phyloP scores from a whole-genome alignment of 495 filamentous ascomycete genomes.

The Sordaria brevicollis region DNA sequence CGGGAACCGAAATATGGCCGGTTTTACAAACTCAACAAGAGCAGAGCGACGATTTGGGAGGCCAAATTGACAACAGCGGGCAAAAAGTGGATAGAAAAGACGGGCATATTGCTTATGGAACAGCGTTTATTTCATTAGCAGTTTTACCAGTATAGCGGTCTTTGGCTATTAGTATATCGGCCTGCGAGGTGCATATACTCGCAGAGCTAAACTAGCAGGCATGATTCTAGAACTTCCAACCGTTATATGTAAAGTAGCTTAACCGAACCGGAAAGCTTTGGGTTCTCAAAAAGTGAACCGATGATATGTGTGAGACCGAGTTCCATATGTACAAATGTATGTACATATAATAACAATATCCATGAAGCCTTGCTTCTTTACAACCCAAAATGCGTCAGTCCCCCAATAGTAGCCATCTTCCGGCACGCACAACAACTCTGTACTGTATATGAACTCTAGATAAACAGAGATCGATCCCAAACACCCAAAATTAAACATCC shows the following conservation, averaged over 20 bases:
- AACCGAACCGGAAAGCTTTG: not conserved
- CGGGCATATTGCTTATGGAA: not conserved
- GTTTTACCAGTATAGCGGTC: not conserved
- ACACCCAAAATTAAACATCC: not conserved
- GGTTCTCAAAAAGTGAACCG: not conserved
- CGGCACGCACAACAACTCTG: not conserved
- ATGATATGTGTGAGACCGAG: not conserved
- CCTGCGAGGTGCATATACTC: not conserved
- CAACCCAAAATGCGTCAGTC: not conserved
- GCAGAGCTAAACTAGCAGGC: not conserved
- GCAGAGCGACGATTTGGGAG: no score
- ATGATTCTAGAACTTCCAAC: not conserved
- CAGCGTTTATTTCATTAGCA: not conserved
- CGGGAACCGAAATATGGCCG: no score
- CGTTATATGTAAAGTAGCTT: not conserved
- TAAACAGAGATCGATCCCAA: not conserved
- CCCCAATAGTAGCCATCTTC: not conserved
- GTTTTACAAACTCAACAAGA: no score
- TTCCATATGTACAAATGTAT: not conserved
- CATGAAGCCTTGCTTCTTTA: not conserved
- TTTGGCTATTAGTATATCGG: not conserved
- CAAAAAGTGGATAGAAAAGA: not conserved
- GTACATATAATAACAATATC: not conserved
- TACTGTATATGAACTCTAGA: not conserved
- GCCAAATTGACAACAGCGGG: no score